These are phyloP conservation scores for Endocarpon pusillum DNA, from an alignment of 495 filamentous ascomycete genomes.

Conservation along the genomic window DNA sequence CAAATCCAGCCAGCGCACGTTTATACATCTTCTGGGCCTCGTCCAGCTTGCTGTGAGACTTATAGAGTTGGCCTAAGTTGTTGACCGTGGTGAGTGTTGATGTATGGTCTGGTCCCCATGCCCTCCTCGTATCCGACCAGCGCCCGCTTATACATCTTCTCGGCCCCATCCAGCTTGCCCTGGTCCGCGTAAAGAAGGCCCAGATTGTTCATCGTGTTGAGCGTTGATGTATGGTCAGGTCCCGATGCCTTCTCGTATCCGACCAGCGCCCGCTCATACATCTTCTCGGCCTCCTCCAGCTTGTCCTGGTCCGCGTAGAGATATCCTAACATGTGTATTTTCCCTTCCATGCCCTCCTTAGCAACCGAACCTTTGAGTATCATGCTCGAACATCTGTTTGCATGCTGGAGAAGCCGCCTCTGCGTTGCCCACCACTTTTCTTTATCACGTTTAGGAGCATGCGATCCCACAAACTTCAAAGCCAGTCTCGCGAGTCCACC, in stretches of 20 bases:
- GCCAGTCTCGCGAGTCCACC: constrained; percentile 11
- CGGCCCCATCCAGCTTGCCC: constrained; percentile 15
- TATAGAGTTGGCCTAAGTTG: constrained; percentile 15
- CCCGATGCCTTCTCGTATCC: constrained; percentile 19
- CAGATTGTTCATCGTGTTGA: constrained; percentile 18
- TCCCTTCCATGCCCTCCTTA: neutral
- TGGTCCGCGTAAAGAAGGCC: constrained; percentile 10
- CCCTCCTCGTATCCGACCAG: constrained; percentile 20
- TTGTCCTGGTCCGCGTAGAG: constrained; percentile 10
- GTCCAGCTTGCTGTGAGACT: constrained; percentile 12
- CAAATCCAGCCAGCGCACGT: constrained; percentile 18
- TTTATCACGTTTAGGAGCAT: constrained; percentile 9
- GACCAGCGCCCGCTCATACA: constrained; percentile 18
- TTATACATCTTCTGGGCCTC: constrained; percentile 19
- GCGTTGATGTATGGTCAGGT: constrained; percentile 21
- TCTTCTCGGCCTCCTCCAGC: constrained; percentile 15
- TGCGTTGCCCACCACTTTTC: constrained; percentile 15
- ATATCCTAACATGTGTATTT: constrained; percentile 7
- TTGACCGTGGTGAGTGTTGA: constrained; percentile 21
- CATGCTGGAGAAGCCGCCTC: constrained; percentile 23
- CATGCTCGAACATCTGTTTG: constrained; percentile 6
- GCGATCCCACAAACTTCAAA: constrained; percentile 10
- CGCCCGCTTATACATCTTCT: constrained; percentile 19
- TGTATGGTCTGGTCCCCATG: constrained; percentile 20
- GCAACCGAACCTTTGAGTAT: neutral